Conservation (phyloP, 2,329 filamentous ascomycete genomes). For the Fusarium pseudoanthophilum region DNA sequence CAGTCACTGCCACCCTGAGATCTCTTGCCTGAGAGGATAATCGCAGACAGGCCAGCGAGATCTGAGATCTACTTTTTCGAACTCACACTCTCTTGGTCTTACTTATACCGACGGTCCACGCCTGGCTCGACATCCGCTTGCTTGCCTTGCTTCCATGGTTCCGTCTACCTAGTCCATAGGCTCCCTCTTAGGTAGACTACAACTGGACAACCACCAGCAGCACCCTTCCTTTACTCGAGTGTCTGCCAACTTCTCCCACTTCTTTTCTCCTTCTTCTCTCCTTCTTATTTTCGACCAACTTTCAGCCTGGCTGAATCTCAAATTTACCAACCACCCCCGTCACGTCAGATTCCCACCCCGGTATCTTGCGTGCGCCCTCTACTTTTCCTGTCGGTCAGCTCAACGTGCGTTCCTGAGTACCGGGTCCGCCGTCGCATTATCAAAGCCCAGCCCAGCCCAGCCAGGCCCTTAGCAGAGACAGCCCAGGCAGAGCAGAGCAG, state of each 20-base stretch:
- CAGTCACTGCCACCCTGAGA: constrained; percentile 2
- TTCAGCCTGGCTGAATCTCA: constrained; percentile 16
- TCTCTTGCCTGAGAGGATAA: constrained; percentile 8
- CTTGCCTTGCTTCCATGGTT: constrained; percentile 27
- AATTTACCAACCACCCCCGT: constrained; percentile 21
- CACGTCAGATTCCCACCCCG: constrained; percentile 32
- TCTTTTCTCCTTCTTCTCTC: constrained; percentile 23
- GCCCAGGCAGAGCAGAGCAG: neutral
- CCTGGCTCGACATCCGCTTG: constrained; percentile 17
- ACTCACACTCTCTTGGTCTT: neutral
- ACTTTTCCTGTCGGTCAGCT: constrained; percentile 13
- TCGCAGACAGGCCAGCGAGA: constrained; percentile 7
- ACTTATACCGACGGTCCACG: neutral
- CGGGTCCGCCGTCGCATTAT: constrained; percentile 34
- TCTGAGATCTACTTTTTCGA: constrained; percentile 20
- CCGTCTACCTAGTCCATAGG: constrained; percentile 1
- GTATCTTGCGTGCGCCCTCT: constrained; percentile 27
- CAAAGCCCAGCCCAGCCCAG: constrained; percentile 11
- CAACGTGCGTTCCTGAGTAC: constrained; percentile 28
- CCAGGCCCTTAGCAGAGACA: constrained; percentile 5
- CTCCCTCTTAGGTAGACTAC: constrained; percentile 30
- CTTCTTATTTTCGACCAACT: constrained; percentile 3
- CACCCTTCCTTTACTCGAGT: constrained; percentile 21
- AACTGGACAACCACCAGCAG: constrained; percentile 21
- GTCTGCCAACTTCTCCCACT: constrained; percentile 29